These are phyloP conservation scores for Helichrysum umbraculigerum DNA, from an alignment of 129 eudicot genomes.

Conservation along the genomic window DNA sequence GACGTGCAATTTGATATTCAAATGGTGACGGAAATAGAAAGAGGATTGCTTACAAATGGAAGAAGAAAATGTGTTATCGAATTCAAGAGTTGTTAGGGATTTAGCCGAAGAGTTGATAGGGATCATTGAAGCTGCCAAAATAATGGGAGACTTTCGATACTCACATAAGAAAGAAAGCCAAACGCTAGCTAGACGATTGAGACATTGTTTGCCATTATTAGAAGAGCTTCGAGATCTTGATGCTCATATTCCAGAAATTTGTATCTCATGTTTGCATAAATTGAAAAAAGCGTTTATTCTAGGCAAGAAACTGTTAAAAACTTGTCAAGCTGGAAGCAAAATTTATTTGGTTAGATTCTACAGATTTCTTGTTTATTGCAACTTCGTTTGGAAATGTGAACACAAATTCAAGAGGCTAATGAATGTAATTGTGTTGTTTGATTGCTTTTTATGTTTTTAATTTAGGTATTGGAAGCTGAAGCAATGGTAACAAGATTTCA, in stretches of 20 bases:
- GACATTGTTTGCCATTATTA: conserved; percentile 57
- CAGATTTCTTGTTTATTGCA: not conserved
- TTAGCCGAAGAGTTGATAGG: conserved; percentile 53
- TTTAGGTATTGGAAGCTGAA: conserved; percentile 70
- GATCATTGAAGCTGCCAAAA: conserved; percentile 46
- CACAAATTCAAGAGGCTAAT: conserved; percentile 3
- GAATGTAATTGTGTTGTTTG: not conserved
- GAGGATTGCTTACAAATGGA: conserved; percentile 32
- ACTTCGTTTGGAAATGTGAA: conserved; percentile 12
- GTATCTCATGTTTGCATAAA: conserved; percentile 38
- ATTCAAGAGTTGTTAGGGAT: conserved; percentile 36
- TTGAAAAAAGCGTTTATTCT: conserved; percentile 55
- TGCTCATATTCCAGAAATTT: conserved; percentile 39
- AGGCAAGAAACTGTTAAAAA: conserved; percentile 63
- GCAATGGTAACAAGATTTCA: conserved; percentile 58
- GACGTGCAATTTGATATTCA: conserved; percentile 2
- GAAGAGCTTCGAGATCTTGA: conserved; percentile 68
- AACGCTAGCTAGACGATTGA: conserved; percentile 49
- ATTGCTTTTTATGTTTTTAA: not conserved
- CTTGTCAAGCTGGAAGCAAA: conserved; percentile 79
- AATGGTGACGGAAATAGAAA: conserved; percentile 37
- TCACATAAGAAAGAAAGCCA: conserved; percentile 67
- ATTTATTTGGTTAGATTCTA: conserved; percentile 63
- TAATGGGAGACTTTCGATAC: conserved; percentile 50
- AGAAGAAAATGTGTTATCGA: conserved; percentile 29